Conservation (phyloP, 345 rosid genomes). For the Salix koriyanagi region DNA sequence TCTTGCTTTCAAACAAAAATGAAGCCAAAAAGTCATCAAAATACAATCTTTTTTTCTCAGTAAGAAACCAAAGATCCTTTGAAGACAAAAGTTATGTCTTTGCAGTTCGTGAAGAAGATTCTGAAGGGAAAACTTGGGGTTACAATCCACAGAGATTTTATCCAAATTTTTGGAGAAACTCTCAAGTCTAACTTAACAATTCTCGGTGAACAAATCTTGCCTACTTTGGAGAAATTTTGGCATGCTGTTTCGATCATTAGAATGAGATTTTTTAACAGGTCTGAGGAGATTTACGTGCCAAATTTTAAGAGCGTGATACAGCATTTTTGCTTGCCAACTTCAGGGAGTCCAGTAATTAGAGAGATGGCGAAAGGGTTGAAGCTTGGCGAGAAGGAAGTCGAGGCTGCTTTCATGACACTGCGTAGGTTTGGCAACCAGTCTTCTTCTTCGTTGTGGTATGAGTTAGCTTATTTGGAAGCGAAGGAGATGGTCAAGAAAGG, state of each 20-base stretch:
- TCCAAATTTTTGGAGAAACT: conserved; percentile 37
- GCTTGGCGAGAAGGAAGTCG: conserved; percentile 35
- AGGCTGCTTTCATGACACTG: conserved; percentile 50
- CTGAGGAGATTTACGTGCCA: conserved; percentile 39
- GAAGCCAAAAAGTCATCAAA: conserved; percentile 30
- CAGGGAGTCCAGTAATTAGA: conserved; percentile 39
- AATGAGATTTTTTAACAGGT: conserved; percentile 25
- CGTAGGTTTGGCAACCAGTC: conserved; percentile 62
- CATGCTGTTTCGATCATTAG: conserved; percentile 24
- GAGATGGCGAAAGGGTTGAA: conserved; percentile 45
- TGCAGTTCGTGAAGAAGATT: conserved; percentile 48
- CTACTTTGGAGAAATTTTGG: conserved; percentile 25
- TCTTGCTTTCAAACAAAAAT: conserved; percentile 43
- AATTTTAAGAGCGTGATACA: conserved; percentile 41
- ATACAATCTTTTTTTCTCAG: conserved; percentile 30
- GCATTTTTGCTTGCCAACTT: conserved; percentile 50
- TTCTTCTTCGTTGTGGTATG: conserved; percentile 53
- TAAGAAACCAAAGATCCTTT: conserved; percentile 40
- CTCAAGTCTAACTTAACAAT: conserved; percentile 28
- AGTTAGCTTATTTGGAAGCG: conserved; percentile 49
- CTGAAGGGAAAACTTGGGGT: conserved; percentile 51
- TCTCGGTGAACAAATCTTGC: conserved; percentile 38
- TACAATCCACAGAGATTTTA: conserved; percentile 37
- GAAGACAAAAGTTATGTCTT: conserved; percentile 36
- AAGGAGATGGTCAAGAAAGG: conserved; percentile 46